Evolutionary conservation across 179 eudicot species (phyloP), one percentile per base, ranked within the genome.

Genomic region (Gypsophila paniculata): DNA sequence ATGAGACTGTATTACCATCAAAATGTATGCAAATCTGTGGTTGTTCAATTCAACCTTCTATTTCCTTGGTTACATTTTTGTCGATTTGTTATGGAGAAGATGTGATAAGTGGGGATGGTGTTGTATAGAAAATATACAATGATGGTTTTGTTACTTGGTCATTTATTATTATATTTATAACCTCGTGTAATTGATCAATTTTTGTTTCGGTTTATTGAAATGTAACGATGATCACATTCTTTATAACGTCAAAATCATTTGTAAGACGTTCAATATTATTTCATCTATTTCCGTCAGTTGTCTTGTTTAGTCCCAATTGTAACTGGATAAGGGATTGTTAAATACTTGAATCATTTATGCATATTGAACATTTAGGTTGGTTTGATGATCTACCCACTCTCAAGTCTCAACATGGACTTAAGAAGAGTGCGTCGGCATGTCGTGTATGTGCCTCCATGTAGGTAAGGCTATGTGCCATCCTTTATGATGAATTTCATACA

Each of bases 41-140:
- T 25, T 22, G 17, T 23, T 49, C 49, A 71, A 5, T 58, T 51
- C 68, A 64, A 53, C 42, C 14, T 51, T n/a, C 4, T 0, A 17
- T n/a, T 29, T 32, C 52, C 60, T 61, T 22, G 59, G 59, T 61
- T 57, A 74, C 69, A 39, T 21, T 57, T 69, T 61, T 69, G 70
- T 58, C 36, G 17, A 75, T 46, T 61, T 14, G 46, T 52, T 51
- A 23, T 23, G 61, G 42, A 66, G 29, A 32, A 64, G 34, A 62
- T 53, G 72, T 23, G 61, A 67, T 32, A 32, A 46, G 68, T 15
- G 72, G 51, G 51, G 55, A 18, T 72, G 72, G 61, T 39, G 48
- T 48, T 77, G 80, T 77, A 72, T 72, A 77, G 73, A 15, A 15
- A 67, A 7, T 22, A 48, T 9, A 23, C 18, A 22, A 66, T 39